Evolutionary conservation across 2,329 filamentous ascomycete species (phyloP), one percentile per base, ranked within the genome.

Genomic region (Cordyceps tenuipes): DNA sequence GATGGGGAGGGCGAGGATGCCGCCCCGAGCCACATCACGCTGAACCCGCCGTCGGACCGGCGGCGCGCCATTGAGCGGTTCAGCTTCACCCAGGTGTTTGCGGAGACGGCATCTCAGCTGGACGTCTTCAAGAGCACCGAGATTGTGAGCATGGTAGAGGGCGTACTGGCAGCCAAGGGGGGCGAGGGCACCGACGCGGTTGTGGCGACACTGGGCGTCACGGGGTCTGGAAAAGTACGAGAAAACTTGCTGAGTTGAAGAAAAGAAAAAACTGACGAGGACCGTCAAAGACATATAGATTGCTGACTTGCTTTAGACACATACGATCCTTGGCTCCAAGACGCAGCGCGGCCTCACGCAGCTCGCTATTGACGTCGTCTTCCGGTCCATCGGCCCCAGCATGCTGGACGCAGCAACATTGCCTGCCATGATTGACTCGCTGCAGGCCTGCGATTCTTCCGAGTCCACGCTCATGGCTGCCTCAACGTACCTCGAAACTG

Each of bases 41-140:
- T 92, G 17, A 89, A 90, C 66, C 91, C 92, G 0, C 89, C 91
- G 2, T 89, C 86, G 63, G 93, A 97, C 63, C 83, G 93, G 60
- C 90, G 93, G 66, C 85, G 92, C 50, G 91, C 92, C 1, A 85
- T 97, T 41, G 94, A 99, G 73, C 91, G 89, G 70, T 99, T 97
- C 71, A 90, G 87, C 1, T 99, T 99, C 70, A 99, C 94, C 0
- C 85, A 85, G 63, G 91, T 99, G 1, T 97, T 97, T 67, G 89
- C 95, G 67, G 92, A 97, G 69, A 81, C 88, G 67, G 86, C 91
- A 1, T 84, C 83, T 7, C 94, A 99, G 70, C 78, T 94, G 31
- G 91, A 97, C 68, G 76, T 99, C 10, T 97, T 99, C 70, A 82
- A 90, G 65, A 87, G 87, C 68, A 90, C 88, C 0, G 87, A 88